Evolutionary conservation across 108 stramenopile species (phyloP).

Genomic region (Ochromonas danica): DNA sequence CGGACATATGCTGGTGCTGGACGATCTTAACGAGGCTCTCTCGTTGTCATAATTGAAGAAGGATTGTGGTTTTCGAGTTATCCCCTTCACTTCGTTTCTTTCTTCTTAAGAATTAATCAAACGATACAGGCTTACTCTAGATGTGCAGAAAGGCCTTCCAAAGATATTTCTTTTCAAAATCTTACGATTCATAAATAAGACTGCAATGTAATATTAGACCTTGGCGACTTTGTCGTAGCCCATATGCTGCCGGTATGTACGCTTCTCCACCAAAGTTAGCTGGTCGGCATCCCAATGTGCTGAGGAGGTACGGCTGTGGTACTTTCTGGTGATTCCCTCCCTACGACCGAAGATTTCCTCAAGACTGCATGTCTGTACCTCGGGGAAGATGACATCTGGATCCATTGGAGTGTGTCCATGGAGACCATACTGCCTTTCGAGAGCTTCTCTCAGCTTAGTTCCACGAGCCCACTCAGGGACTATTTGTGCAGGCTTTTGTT

Average conservation of each 20-base stretch:
- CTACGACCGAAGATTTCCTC: constrained; percentile 80
- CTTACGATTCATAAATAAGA: too few relatives aligned
- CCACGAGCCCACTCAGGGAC: constrained; percentile 58
- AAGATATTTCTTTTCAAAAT: too few relatives aligned
- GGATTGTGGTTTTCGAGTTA: too few relatives aligned
- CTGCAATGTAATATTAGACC: too few relatives aligned
- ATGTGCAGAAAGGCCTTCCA: too few relatives aligned
- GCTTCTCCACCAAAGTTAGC: constrained; percentile 72
- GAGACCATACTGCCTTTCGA: constrained; percentile 51
- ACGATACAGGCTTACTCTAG: too few relatives aligned
- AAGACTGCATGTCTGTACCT: constrained; percentile 77
- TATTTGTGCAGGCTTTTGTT: neutral
- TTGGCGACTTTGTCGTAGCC: too few relatives aligned
- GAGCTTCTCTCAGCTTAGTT: constrained; percentile 43
- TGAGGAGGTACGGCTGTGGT: constrained; percentile 67
- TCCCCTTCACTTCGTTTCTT: too few relatives aligned
- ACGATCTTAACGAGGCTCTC: constrained; percentile 44
- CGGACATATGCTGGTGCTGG: constrained; percentile 82
- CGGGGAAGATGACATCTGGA: constrained; percentile 81
- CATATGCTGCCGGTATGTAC: constrained; percentile 76
- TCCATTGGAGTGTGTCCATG: constrained; percentile 58
- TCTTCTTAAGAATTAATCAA: too few relatives aligned
- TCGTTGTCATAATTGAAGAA: neutral
- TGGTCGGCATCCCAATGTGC: constrained; percentile 81
- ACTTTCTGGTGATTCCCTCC: constrained; percentile 60